These are phyloP conservation scores for Sporothrix curviconia DNA, from an alignment of 2,329 filamentous ascomycete genomes.

Conservation along the genomic window DNA sequence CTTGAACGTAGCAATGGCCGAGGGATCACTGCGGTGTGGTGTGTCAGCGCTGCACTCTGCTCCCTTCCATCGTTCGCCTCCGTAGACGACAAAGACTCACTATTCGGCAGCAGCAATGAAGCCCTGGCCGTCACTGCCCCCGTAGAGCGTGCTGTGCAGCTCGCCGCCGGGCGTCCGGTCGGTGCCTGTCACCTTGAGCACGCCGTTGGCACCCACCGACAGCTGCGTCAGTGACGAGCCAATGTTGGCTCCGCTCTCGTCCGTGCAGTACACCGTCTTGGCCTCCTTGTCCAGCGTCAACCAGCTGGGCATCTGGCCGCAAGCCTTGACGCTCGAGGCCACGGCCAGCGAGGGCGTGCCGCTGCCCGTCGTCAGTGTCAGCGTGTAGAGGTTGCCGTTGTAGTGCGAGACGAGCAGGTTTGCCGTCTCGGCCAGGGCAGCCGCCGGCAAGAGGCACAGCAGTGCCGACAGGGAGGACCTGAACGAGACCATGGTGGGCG, in stretches of 20 bases:
- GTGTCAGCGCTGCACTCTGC: background rate
- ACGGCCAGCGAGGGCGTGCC: constrained; percentile 25
- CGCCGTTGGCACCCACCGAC: constrained; percentile 27
- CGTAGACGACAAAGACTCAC: background rate
- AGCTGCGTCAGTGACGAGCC: constrained; percentile 31
- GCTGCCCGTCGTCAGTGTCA: constrained; percentile 24
- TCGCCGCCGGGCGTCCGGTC: constrained; percentile 31
- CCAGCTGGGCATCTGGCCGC: constrained; percentile 34
- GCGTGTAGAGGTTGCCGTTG: constrained; percentile 33
- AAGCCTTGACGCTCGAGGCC: constrained; percentile 25
- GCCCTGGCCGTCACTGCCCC: constrained; percentile 31
- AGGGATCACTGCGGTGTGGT: constrained; percentile 25
- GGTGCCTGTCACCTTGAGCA: constrained; percentile 27
- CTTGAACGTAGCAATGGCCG: constrained; percentile 38
- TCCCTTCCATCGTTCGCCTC: background rate
- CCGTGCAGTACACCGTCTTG: constrained; percentile 31
- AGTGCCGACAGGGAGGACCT: constrained; percentile 15
- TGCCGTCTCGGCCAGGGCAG: constrained; percentile 11
- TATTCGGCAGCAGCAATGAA: constrained; percentile 41
- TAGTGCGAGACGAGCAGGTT: constrained; percentile 35
- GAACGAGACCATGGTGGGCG: constrained; percentile 16
- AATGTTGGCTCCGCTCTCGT: constrained; percentile 31
- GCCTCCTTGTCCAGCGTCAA: constrained; percentile 28
- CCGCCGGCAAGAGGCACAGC: constrained; percentile 14
- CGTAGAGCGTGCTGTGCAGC: constrained; percentile 37